These are phyloP conservation scores for Globisporangium lucens DNA, from an alignment of 352 stramenopile genomes.

Conservation along the genomic window DNA sequence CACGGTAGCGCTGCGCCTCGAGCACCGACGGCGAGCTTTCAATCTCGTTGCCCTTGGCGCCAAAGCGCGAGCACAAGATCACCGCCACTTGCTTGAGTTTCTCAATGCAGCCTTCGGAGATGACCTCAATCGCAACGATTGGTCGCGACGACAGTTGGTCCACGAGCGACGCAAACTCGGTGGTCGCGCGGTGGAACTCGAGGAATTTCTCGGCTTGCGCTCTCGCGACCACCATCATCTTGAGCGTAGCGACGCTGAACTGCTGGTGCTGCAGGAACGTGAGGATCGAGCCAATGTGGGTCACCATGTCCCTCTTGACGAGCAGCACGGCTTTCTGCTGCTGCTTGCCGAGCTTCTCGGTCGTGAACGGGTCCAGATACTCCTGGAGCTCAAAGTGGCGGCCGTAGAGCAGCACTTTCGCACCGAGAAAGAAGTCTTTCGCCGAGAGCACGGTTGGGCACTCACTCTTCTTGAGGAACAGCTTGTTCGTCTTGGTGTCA, in stretches of 20 bases:
- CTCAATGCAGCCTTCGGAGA: slow-evolving; percentile 69
- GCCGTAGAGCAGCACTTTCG: slow-evolving; percentile 79
- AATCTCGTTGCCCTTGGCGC: slow-evolving; percentile 38
- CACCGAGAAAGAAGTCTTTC: slow-evolving; percentile 83
- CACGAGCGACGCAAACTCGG: slow-evolving; percentile 31
- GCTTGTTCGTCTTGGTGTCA: slow-evolving; percentile 82
- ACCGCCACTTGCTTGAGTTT: slow-evolving; percentile 49
- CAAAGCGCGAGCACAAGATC: slow-evolving; percentile 43
- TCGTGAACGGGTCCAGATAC: slow-evolving; percentile 80
- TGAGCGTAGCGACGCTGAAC: slow-evolving; percentile 74
- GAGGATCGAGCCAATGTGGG: slow-evolving; percentile 48
- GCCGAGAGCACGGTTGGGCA: slow-evolving; percentile 55
- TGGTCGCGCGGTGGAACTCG: slow-evolving; percentile 34
- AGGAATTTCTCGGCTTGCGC: slow-evolving; percentile 56
- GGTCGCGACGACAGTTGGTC: slow-evolving; percentile 36
- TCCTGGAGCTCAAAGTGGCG: slow-evolving; percentile 82
- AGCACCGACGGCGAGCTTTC: slow-evolving; percentile 48
- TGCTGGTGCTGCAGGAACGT: slow-evolving; percentile 58
- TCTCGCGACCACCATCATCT: slow-evolving; percentile 59
- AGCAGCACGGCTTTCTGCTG: slow-evolving; percentile 73
- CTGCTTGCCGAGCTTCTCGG: slow-evolving; percentile 56
- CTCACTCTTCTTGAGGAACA: slow-evolving; percentile 91
- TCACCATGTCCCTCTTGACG: slow-evolving; percentile 51
- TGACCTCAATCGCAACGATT: slow-evolving; percentile 71
- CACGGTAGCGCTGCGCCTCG: slow-evolving; percentile 51